Conservation (phyloP, 2,329 filamentous ascomycete genomes). For the Alternaria rosae region DNA sequence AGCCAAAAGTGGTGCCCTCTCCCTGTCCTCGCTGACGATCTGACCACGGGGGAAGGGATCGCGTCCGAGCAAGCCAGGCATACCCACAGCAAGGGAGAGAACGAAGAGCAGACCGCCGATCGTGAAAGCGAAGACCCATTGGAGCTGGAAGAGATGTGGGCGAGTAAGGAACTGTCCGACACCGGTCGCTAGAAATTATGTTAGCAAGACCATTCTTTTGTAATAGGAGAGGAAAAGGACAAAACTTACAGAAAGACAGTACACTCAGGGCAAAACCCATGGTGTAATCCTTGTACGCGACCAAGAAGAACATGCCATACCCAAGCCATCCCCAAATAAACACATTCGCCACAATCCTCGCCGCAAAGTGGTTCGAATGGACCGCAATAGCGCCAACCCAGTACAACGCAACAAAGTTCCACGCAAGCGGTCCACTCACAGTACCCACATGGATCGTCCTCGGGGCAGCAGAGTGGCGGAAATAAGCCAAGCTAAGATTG, state of each 20-base stretch:
- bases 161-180: slow-evolving; percentile 78
- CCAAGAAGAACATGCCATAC: slow-evolving; percentile 79
- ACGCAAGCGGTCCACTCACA: slow-evolving; percentile 80
- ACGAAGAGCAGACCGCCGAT: slow-evolving; percentile 81
- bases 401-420: slow-evolving; percentile 86
- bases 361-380: slow-evolving; percentile 69
- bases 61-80: slow-evolving; percentile 68
- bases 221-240: background rate
- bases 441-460: slow-evolving; percentile 78
- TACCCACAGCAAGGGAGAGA: slow-evolving; percentile 68
- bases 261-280: slow-evolving; percentile 82
- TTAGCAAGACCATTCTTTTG: background rate
- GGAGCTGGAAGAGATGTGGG: slow-evolving; percentile 75
- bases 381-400: slow-evolving; percentile 88
- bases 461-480: slow-evolving; percentile 76
- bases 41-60: slow-evolving; percentile 60
- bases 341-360: slow-evolving; percentile 83
- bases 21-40: slow-evolving; percentile 58
- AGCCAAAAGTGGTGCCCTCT: slow-evolving; percentile 62
- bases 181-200: slow-evolving; percentile 64
- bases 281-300: slow-evolving; percentile 75
- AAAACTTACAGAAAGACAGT: slow-evolving; percentile 68
- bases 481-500: slow-evolving; percentile 81
- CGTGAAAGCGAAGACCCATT: slow-evolving; percentile 91
- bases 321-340: slow-evolving; percentile 85